Base-by-base conservation (phyloP, 2,329 filamentous ascomycete species). In the Fusarium sp. region DNA sequence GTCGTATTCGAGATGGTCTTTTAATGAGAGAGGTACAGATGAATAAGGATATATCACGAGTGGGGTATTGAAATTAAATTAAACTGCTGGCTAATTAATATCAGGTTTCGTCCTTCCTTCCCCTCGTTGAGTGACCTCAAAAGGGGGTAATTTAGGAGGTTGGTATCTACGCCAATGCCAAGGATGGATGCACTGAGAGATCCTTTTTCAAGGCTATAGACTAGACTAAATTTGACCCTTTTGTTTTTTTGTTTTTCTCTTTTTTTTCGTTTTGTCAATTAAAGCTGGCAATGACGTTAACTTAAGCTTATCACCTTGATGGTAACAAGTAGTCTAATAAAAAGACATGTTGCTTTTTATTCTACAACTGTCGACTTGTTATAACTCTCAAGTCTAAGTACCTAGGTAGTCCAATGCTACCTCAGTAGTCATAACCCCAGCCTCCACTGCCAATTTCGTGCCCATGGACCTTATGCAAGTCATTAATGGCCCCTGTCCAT, bases 101-200 rank as follows among this genome's bases (percentile, higher is more conserved):
- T 66, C 63, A 58, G 61, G 62, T 49, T 62, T 52, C 34, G 49
- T 52, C 6, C 22, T 29, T 52, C 6, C 22, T 29, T 61, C 62
- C 55, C 63, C 62, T 66, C 63, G 22, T 54, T 48, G 27, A 62
- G 62, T 56, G 38, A 55, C 51, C 43, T 62, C 56, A 24, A 66
- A 61, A 55, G 63, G 63, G 47, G 58, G 54, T 66, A 65, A 66
- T 62, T 66, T 38, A 41, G 63, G 65, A 62, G 63, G 63, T 46
- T 66, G 63, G 62, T 66, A 44, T 62, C 22, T 34, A 45, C 51
- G 46, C 55, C 55, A 66, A 38, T 43, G 54, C 62, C 54, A 66
- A 54, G 55, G n/a, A 40, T 61, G 48, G 63, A 40, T 55, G 44
- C 62, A 20, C 55, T 48, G 45, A 48, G 48, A 25, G 9, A 49